Evolutionary conservation across 1,284 basidiomycete genomes (phyloP).

Genomic region (Cryptococcus sp.): DNA sequence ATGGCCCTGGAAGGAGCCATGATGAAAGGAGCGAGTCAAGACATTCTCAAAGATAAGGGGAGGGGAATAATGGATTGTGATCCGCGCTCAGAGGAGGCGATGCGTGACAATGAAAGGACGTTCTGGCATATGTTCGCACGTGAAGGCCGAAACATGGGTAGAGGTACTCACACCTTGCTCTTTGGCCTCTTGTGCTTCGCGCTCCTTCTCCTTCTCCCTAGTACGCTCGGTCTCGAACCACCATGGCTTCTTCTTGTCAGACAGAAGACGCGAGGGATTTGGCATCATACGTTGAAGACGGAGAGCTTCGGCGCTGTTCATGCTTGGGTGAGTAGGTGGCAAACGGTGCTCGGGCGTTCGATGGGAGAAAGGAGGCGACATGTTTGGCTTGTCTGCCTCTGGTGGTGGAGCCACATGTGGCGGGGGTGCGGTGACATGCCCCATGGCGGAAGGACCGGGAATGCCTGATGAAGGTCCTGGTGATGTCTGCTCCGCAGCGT

Average conservation of each 20-base stretch:
- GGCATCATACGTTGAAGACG: slow-evolving; percentile 8
- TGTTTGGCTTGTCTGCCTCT: slow-evolving; percentile 10
- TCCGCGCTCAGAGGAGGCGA: slow-evolving; percentile 1
- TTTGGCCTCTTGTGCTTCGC: slow-evolving; percentile 27
- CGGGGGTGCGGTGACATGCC: slow-evolving; percentile 16
- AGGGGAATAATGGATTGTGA: slow-evolving; percentile 6
- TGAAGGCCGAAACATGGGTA: slow-evolving; percentile 1
- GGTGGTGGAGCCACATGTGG: slow-evolving; percentile 18
- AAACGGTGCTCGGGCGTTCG: slow-evolving; percentile 14
- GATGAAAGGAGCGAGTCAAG: slow-evolving; percentile 10
- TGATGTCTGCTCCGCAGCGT: slow-evolving; percentile 4
- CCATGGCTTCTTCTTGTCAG: slow-evolving; percentile 45
- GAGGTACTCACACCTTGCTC: slow-evolving; percentile 24
- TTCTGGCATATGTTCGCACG: background rate
- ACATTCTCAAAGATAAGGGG: slow-evolving; percentile 1
- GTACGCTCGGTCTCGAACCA: slow-evolving; percentile 39
- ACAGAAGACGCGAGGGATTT: slow-evolving; percentile 24
- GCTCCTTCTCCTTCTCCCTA: slow-evolving; percentile 22
- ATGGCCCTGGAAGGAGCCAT: background rate
- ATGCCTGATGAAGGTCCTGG: slow-evolving; percentile 8
- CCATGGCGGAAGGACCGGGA: background rate
- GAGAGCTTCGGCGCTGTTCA: slow-evolving; percentile 8
- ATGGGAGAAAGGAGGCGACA: slow-evolving; percentile 20
- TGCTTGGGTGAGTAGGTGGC: background rate
- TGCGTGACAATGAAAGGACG: background rate